phyloP scores from a whole-genome alignment of 257 asterid genomes.

The Cordia subcordata region DNA sequence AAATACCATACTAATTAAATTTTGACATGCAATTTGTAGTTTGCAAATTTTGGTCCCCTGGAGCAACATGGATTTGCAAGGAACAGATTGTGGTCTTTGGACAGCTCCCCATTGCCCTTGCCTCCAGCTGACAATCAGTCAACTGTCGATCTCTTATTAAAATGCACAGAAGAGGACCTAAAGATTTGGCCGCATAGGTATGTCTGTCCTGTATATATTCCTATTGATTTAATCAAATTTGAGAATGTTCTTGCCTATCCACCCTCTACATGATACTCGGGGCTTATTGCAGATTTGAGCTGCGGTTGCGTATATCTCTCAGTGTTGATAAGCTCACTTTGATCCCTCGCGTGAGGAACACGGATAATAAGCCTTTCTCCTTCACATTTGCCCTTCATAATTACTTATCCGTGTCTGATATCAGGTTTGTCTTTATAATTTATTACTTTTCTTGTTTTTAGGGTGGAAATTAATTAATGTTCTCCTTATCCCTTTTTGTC shows the following conservation, averaged over 20 bases:
- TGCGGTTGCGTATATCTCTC: constrained; percentile 65
- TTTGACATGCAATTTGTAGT: constrained; percentile 30
- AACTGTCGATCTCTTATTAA: constrained; percentile 65
- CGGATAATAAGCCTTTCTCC: constrained; percentile 64
- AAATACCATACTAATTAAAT: constrained; percentile 10
- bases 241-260: neutral
- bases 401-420: constrained; percentile 69
- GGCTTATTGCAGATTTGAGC: constrained; percentile 55
- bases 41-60: constrained; percentile 54
- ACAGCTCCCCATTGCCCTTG: constrained; percentile 62
- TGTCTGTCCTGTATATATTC: neutral
- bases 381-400: constrained; percentile 69
- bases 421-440: constrained; percentile 49
- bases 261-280: neutral
- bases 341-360: constrained; percentile 72
- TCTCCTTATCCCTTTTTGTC: constrained; percentile 4
- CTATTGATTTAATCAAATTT: no score
- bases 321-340: constrained; percentile 58
- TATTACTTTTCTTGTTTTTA: constrained; percentile 8
- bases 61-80: constrained; percentile 84
- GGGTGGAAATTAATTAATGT: constrained; percentile 11
- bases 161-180: constrained; percentile 77
- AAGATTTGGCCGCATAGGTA: constrained; percentile 84
- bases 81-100: constrained; percentile 70
- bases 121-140: constrained; percentile 54